Percentiles rank a stretch among this genome's conserved stretches.
Evolutionary conservation across 768 basidiomycete species (phyloP).

Genomic region (Serendipita indica): DNA sequence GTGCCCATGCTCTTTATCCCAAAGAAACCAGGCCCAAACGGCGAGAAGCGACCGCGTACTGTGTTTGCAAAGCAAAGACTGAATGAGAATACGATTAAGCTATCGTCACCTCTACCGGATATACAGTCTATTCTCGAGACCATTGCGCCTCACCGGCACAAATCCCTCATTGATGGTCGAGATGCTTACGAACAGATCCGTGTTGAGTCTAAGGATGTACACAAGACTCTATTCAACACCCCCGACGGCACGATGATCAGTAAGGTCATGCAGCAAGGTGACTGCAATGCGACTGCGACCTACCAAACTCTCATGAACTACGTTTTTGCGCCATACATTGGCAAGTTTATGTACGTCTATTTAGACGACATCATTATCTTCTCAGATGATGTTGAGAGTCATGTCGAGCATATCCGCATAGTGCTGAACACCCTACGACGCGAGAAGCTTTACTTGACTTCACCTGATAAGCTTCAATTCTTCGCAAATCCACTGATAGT

Average conservation of each 20-base stretch:
- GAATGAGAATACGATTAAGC: slow-evolving; percentile 23
- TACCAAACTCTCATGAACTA: slow-evolving; percentile 33
- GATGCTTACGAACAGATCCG: slow-evolving; percentile 25
- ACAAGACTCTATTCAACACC: slow-evolving; percentile 22
- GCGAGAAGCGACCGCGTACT: slow-evolving; percentile 15
- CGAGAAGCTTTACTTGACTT: slow-evolving; percentile 25
- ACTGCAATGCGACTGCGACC: slow-evolving; percentile 25
- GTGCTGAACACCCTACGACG: slow-evolving; percentile 24
- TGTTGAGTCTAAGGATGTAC: slow-evolving; percentile 15
- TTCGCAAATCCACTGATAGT: slow-evolving; percentile 19
- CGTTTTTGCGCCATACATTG: slow-evolving; percentile 22
- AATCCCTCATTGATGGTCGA: slow-evolving; percentile 21
- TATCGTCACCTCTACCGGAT: slow-evolving; percentile 20
- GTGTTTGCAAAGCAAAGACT: slow-evolving; percentile 20
- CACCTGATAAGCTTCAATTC: slow-evolving; percentile 23
- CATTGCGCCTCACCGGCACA: slow-evolving; percentile 16
- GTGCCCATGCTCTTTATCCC: slow-evolving; percentile 24
- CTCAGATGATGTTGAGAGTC: slow-evolving; percentile 21
- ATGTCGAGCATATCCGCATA: slow-evolving; percentile 20
- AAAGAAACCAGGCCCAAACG: slow-evolving; percentile 18
- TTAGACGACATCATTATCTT: slow-evolving; percentile 26
- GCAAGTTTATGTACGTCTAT: slow-evolving; percentile 24
- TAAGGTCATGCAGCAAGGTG: slow-evolving; percentile 25
- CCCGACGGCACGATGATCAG: slow-evolving; percentile 34
- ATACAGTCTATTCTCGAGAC: slow-evolving; percentile 19